These are phyloP conservation scores for Hymenoscyphus repandus DNA, from an alignment of 2,329 filamentous ascomycete species.

Conservation along the genomic window DNA sequence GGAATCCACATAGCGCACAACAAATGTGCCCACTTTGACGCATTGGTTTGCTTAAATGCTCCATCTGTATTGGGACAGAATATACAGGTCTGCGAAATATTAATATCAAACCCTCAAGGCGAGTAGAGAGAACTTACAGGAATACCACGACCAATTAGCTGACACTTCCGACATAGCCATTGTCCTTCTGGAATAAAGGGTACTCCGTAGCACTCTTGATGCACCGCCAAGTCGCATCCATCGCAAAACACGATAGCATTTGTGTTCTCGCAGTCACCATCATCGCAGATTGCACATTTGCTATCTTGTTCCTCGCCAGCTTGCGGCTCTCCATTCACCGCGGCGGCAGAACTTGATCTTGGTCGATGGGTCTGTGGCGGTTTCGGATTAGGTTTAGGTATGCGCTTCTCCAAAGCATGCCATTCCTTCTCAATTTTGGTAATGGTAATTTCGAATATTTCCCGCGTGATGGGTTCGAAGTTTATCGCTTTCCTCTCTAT, in stretches of 20 bases:
- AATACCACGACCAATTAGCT: conserved; percentile 85
- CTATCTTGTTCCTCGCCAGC: conserved; percentile 91
- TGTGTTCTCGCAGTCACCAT: conserved; percentile 98
- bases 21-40: conserved; percentile 93
- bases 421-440: conserved; percentile 99
- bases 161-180: conserved; percentile 96
- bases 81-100: conserved; percentile 68
- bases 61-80: conserved; percentile 98
- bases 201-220: conserved; percentile 98
- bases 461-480: conserved; percentile 80
- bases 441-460: conserved; percentile 95
- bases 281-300: conserved; percentile 96
- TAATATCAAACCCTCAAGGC: conserved; percentile 7
- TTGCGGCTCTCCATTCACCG: conserved; percentile 87
- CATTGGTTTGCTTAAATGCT: conserved; percentile 96
- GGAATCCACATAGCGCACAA: conserved; percentile 98
- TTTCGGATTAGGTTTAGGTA: conserved; percentile 95
- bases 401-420: conserved; percentile 91
- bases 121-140: conserved; percentile 51
- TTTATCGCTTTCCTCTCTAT: conserved; percentile 66
- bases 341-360: conserved; percentile 86
- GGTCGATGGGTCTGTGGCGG: conserved; percentile 91
- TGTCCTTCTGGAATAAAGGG: conserved; percentile 98
- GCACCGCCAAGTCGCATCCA: conserved; percentile 92
- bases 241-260: conserved; percentile 99